phyloP scores from a whole-genome alignment of 805 yeast species.

The Saccharomycopsis oosterbeekiorum region DNA sequence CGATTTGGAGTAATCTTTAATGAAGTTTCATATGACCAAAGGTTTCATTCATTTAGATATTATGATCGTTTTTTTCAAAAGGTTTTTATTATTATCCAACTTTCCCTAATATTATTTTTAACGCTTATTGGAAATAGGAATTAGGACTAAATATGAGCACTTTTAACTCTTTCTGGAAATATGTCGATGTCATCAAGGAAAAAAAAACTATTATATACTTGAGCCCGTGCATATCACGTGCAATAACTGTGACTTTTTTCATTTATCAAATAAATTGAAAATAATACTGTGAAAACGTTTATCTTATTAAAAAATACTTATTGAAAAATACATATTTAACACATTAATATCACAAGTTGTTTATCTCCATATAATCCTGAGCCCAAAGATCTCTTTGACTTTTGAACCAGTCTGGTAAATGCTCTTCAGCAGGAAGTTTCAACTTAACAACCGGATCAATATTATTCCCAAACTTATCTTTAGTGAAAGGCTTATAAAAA shows the following conservation, averaged over 20 bases:
- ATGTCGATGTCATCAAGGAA: not conserved
- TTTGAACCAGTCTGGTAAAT: constrained; percentile 70
- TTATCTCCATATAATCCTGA: constrained; percentile 23
- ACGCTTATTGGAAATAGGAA: not conserved
- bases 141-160: not conserved
- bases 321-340: not conserved
- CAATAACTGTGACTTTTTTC: not conserved
- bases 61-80: too few relatives aligned
- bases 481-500: constrained; percentile 14
- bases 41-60: too few relatives aligned
- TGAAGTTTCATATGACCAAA: too few relatives aligned
- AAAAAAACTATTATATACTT: not conserved
- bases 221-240: not conserved
- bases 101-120: too few relatives aligned
- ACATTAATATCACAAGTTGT: not conserved
- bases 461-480: constrained; percentile 10
- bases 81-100: too few relatives aligned
- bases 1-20: too few relatives aligned
- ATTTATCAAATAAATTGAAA: not conserved
- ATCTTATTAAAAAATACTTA: not conserved
- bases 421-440: constrained; percentile 49
- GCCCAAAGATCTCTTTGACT: constrained; percentile 62
- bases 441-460: constrained; percentile 21
- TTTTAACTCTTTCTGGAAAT: not conserved
- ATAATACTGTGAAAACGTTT: not conserved